Evolutionary conservation across 495 filamentous ascomycete species (phyloP).

Genomic region (Aspergillus funiculosus): DNA sequence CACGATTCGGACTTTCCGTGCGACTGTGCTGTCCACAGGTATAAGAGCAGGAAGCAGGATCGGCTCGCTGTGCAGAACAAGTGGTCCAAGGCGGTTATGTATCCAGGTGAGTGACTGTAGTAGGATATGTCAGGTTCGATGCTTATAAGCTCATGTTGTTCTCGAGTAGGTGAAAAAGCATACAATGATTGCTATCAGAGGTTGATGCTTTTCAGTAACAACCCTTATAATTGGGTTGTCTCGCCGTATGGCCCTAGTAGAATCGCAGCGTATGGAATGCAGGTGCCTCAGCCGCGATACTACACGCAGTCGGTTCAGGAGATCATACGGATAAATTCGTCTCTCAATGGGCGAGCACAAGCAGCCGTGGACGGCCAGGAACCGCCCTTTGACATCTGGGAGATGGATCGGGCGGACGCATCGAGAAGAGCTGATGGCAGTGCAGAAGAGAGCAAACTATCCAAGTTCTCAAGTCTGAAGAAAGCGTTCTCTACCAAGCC

Average conservation of each 20-base stretch:
- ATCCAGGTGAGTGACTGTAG: no score
- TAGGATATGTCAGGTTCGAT: no score
- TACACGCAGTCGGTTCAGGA: constrained; percentile 16
- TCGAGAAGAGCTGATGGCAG: no score
- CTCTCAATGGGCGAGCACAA: constrained; percentile 36
- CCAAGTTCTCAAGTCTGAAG: background rate
- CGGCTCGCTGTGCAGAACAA: constrained; percentile 34
- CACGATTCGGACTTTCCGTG: constrained; percentile 33
- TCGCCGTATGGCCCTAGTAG: background rate
- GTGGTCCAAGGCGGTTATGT: constrained; percentile 46
- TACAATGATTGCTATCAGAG: background rate
- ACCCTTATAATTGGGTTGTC: background rate
- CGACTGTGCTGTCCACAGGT: constrained; percentile 30
- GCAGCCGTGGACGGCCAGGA: constrained; percentile 31
- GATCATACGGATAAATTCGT: constrained; percentile 25
- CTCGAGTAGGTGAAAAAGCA: no score
- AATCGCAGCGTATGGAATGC: background rate
- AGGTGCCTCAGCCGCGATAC: background rate
- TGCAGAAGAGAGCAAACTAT: background rate
- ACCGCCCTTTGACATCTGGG: constrained; percentile 39
- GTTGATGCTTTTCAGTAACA: background rate
- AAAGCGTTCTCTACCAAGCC: background rate
- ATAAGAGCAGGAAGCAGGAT: constrained; percentile 25
- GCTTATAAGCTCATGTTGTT: no score
- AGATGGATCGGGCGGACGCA: constrained; percentile 9